Base-by-base conservation (phyloP, 1,284 basidiomycete species). In the Peniophora sp. region DNA sequence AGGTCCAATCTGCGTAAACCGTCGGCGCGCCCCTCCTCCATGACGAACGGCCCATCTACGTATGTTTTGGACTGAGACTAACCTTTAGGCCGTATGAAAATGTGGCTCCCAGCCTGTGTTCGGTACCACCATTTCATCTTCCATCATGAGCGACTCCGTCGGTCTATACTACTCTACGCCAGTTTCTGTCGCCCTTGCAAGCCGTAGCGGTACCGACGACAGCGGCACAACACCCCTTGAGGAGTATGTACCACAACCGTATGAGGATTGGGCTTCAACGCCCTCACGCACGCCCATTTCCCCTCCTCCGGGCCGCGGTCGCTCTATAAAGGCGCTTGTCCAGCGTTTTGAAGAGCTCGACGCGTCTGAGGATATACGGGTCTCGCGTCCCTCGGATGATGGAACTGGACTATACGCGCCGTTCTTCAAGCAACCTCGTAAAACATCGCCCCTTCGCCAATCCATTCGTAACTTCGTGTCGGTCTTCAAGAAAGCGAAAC, bases 381-480 rank as follows among this genome's bases (percentile, higher is more conserved):
- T n/a, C n/a, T 32, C 27, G 27, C 27, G 27, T 12, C 27, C 27
- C 6, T 12, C 27, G 32, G 37, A 41, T 12, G 20, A 47, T 24
- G 42, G 49, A 3, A 42, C 44, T 20, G 48, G 35, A n/a, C 51
- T 55, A 9, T 53, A 51, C 24, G 48, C 57, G 12, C 54, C 55
- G 24, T 47, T 45, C 15, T 15, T 51, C 14, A 60, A 52, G 37
- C n/a, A 24, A 18, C 51, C 52, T 27, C 59, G 54, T 52, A 52
- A 55, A 17, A 51, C 48, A 8, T 83, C 79, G 15, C 79, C 80
- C 2, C 68, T 87, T 43, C 75, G 82, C 34, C 78, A 78, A 59
- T 87, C 84, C 20, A 70, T 88, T 57, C 74, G 76, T 41, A 86
- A 81, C 58, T 64, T 87, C 22, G 65, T 88, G 39, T 76, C 81